Percentiles rank a stretch among this genome's conserved stretches.
Evolutionary conservation across 495 filamentous ascomycete genomes (phyloP).

Genomic region (Penicillium macrosclerotiorum): DNA sequence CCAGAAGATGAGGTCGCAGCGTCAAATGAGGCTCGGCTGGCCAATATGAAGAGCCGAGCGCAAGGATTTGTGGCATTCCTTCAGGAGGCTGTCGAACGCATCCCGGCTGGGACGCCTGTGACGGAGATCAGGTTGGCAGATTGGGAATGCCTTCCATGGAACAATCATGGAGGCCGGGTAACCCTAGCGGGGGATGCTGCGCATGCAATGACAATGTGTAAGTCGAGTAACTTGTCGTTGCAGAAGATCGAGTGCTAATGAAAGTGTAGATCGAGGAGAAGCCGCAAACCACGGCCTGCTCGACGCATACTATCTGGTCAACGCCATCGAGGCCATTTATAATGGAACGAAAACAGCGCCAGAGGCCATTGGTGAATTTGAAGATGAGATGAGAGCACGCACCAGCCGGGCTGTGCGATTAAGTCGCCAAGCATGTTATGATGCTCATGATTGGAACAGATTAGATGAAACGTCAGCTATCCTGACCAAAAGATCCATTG

Average conservation of each 20-base stretch:
- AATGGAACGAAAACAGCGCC: conserved; percentile 14
- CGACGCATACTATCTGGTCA: conserved; percentile 35
- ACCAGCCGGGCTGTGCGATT: conserved; percentile 50
- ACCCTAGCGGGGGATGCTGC: conserved; percentile 59
- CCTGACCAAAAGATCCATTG: conserved; percentile 22
- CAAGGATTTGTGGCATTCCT: conserved; percentile 53
- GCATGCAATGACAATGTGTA: conserved; percentile 64
- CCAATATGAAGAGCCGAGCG: conserved; percentile 51
- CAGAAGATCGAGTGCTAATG: background rate
- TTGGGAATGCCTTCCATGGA: conserved; percentile 43
- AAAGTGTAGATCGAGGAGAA: conserved; percentile 47
- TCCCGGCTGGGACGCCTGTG: conserved; percentile 44
- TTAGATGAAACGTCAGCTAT: conserved; percentile 30
- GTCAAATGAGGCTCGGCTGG: conserved; percentile 36
- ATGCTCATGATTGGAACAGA: conserved; percentile 54
- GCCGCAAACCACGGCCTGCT: conserved; percentile 56
- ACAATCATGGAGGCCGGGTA: conserved; percentile 46
- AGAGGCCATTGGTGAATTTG: conserved; percentile 48
- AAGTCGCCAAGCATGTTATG: conserved; percentile 57
- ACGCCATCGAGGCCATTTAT: conserved; percentile 20
- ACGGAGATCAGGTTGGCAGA: conserved; percentile 53
- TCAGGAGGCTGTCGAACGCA: conserved; percentile 31
- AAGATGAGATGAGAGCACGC: conserved; percentile 48
- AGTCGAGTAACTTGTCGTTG: no score
- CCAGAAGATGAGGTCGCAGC: conserved; percentile 31